phyloP scores from a whole-genome alignment of 2,329 filamentous ascomycete species.

The Aspergillus nomiae region DNA sequence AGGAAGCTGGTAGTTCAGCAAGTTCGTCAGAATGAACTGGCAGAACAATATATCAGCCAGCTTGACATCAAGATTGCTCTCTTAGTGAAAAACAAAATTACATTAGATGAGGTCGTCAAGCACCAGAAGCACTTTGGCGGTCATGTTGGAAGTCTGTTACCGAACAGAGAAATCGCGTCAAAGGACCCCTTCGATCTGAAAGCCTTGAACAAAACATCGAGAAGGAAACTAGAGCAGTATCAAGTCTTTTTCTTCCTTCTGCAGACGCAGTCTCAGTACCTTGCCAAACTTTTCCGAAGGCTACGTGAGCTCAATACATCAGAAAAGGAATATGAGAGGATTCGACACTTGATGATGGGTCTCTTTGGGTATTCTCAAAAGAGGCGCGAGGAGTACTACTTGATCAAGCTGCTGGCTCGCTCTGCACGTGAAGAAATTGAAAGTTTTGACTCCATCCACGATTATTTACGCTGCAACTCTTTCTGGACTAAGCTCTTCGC shows the following conservation, averaged over 20 bases:
- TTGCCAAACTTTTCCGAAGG: slow-evolving; percentile 82
- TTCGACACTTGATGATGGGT: slow-evolving; percentile 93
- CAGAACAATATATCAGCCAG: slow-evolving; percentile 97
- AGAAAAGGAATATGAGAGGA: slow-evolving; percentile 89
- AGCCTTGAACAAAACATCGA: slow-evolving; percentile 93
- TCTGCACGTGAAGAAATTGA: slow-evolving; percentile 87
- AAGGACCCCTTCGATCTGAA: slow-evolving; percentile 95
- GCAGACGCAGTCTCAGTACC: slow-evolving; percentile 93
- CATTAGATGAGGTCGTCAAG: slow-evolving; percentile 92
- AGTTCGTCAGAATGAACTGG: slow-evolving; percentile 93
- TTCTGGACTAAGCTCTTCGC: slow-evolving; percentile 88
- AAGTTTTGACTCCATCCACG: slow-evolving; percentile 70
- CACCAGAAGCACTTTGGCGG: slow-evolving; percentile 97
- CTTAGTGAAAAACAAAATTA: slow-evolving; percentile 99
- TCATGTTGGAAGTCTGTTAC: slow-evolving; percentile 78
- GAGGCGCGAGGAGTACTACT: slow-evolving; percentile 92
- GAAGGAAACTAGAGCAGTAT: slow-evolving; percentile 93
- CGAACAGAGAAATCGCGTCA: slow-evolving; percentile 84
- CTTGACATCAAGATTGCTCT: slow-evolving; percentile 98
- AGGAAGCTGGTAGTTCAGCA: slow-evolving; percentile 97
- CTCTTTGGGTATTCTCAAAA: slow-evolving; percentile 98
- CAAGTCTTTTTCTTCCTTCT: slow-evolving; percentile 97
- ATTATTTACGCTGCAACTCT: slow-evolving; percentile 85
- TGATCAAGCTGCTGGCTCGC: slow-evolving; percentile 81
- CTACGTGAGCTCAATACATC: slow-evolving; percentile 80